These are phyloP conservation scores for Boletellus sp. DNA, from an alignment of 1,284 basidiomycete species.

Conservation along the genomic window DNA sequence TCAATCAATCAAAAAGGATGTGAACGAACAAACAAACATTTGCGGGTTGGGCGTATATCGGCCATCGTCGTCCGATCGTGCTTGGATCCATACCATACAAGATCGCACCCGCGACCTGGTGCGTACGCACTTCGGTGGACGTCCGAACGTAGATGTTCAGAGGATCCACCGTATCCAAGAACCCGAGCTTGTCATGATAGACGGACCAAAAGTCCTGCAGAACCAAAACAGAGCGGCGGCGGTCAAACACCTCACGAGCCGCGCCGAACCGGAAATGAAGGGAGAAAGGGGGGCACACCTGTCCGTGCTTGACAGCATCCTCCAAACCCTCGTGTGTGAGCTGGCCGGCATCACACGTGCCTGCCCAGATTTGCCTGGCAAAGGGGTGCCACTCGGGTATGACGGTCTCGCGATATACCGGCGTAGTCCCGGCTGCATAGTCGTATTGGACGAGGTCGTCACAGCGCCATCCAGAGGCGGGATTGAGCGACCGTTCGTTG, in stretches of 20 bases:
- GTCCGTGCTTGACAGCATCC: constrained; percentile 48
- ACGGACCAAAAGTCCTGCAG: constrained; percentile 50
- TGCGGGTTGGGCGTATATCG: constrained; percentile 42
- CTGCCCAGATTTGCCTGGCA: constrained; percentile 49
- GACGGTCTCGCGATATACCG: constrained; percentile 39
- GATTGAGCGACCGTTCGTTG: constrained; percentile 43
- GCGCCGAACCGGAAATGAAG: too few relatives aligned
- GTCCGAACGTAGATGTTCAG: constrained; percentile 45
- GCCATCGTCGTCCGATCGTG: constrained; percentile 36
- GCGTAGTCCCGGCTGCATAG: constrained; percentile 34
- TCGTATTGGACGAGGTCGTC: constrained; percentile 35
- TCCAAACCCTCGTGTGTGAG: constrained; percentile 47
- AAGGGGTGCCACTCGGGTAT: constrained; percentile 47
- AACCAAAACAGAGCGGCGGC: background rate
- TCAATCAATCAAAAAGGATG: background rate
- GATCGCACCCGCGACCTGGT: constrained; percentile 49
- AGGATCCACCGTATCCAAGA: constrained; percentile 40
- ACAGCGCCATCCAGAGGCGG: constrained; percentile 42
- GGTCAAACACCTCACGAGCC: too few relatives aligned
- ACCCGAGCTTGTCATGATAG: constrained; percentile 41
- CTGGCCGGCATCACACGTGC: constrained; percentile 52
- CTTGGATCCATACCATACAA: constrained; percentile 48
- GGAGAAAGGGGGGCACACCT: constrained; percentile 27
- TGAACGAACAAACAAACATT: constrained; percentile 23
- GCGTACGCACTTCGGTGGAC: constrained; percentile 45